These are phyloP conservation scores for Capsicum pubescens DNA, from an alignment of 257 asterid genomes.

Conservation along the genomic window DNA sequence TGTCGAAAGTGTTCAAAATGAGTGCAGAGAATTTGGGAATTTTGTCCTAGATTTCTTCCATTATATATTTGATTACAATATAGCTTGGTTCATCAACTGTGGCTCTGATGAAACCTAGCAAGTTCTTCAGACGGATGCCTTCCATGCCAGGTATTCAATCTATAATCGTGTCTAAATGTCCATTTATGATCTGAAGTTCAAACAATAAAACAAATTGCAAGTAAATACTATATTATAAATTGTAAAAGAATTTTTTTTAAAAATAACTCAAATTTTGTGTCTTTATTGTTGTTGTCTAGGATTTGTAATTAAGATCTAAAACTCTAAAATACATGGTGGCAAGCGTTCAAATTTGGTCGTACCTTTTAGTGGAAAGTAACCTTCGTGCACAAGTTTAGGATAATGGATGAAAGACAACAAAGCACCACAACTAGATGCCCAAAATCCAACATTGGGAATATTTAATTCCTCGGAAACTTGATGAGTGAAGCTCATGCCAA, in stretches of 20 bases:
- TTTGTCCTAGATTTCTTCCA: slow-evolving; percentile 33
- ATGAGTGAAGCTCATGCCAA: slow-evolving; percentile 33
- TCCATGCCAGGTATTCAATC: slow-evolving; percentile 46
- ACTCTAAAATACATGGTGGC: no score
- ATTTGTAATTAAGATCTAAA: no score
- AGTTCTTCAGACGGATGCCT: slow-evolving; percentile 35
- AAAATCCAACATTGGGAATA: slow-evolving; percentile 32
- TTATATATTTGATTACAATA: not conserved
- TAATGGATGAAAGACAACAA: slow-evolving; percentile 25
- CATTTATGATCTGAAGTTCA: slow-evolving; percentile 34
- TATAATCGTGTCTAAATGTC: slow-evolving; percentile 32
- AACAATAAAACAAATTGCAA: not conserved
- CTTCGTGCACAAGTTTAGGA: slow-evolving; percentile 31
- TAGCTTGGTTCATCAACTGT: slow-evolving; percentile 38
- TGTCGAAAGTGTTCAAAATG: slow-evolving; percentile 37
- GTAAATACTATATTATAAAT: no score
- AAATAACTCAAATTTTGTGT: no score
- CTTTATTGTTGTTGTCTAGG: no score
- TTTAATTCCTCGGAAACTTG: slow-evolving; percentile 31
- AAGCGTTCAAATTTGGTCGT: not conserved
- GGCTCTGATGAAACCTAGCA: slow-evolving; percentile 41
- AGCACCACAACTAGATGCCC: slow-evolving; percentile 37
- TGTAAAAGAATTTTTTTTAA: no score
- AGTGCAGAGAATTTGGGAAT: slow-evolving; percentile 35
- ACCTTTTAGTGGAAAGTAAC: slow-evolving; percentile 40